Conservation (phyloP, 805 yeast species). For the Saccharomycopsis sp. region DNA sequence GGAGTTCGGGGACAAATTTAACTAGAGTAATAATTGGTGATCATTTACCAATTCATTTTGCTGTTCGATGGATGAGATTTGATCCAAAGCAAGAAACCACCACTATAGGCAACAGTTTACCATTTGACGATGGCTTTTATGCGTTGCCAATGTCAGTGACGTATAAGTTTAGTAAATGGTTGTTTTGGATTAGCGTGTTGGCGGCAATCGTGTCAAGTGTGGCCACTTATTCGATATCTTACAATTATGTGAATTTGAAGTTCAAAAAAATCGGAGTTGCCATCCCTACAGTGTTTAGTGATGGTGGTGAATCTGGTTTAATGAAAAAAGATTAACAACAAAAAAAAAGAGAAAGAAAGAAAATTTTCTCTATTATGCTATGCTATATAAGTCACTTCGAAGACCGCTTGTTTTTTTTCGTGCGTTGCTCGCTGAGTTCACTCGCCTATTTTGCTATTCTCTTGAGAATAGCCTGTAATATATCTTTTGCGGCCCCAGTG, state of each 20-base stretch:
- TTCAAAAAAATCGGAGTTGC: constrained; percentile 6
- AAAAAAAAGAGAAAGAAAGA: too few species aligned
- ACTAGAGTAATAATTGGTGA: constrained; percentile 64
- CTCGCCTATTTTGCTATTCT: constrained; percentile 19
- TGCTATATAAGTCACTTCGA: too few species aligned
- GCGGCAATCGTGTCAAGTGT: constrained; percentile 5
- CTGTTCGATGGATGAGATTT: constrained; percentile 46
- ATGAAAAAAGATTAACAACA: constrained; percentile 7
- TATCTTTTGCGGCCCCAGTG: constrained; percentile 18
- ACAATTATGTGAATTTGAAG: constrained; percentile 1
- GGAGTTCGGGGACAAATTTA: constrained; percentile 54
- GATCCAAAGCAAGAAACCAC: too few species aligned
- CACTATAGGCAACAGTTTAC: constrained; percentile 1
- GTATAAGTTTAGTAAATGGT: constrained; percentile 1
- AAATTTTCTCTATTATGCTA: too few species aligned
- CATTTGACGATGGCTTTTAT: constrained; percentile 10
- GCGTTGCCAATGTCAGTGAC: constrained; percentile 6
- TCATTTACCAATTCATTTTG: constrained; percentile 46
- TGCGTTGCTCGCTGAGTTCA: neutral
- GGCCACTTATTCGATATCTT: constrained; percentile 9
- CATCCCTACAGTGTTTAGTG: constrained; percentile 2
- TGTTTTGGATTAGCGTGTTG: neutral
- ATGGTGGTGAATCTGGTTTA: constrained; percentile 13
- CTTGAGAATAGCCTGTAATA: constrained; percentile 29
- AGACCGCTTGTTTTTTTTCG: too few species aligned